Evolutionary conservation across 768 basidiomycete genomes (phyloP), one percentile per base, ranked within the genome.

Genomic region (Kwoniella botswanensis): DNA sequence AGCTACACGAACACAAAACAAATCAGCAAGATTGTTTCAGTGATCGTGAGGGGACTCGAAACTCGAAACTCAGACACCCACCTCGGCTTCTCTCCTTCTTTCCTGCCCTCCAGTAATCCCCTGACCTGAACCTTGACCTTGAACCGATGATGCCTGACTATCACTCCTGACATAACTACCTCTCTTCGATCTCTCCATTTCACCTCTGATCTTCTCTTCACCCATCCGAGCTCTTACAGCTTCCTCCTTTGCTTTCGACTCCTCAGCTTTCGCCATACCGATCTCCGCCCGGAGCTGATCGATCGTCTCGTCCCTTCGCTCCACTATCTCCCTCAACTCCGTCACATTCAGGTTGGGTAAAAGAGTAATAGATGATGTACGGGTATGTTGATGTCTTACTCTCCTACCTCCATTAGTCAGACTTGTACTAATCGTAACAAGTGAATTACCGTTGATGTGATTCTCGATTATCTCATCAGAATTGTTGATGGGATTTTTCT

Each of bases 271-370:
- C 5, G 77, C 75, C 50, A 57, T 42, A 0, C 79, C 79, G 52
- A 80, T 77, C 57, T 80, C 79, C 18, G 74, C 79, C 43, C 79
- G 67, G 7, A 80, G 59, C 5, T 65, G 24, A 61, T 80, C 79
- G 9, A 80, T 78, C 56, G 69, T 76, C 50, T 66, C 58, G 56
- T 80, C 79, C 9, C 72, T 67, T 54, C 76, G 68, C 4, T 72
- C 66, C 59, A 83, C 65, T 7, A 82, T 67, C 18, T 73, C 70
- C 52, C 76, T 58, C n/a, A 82, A 67, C 46, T 80, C 73, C 17
- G 67, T 56, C 6, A 66, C 56, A 35, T 26, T 43, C 44, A 73
- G 61, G 57, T 73, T 64, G 26, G 57, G 63, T 12, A 71, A 67
- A 35, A 65, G 29, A 17, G 68, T 54, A 15, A 70, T 70, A 11